These are phyloP conservation scores for Leccinum huronense DNA, from an alignment of 1,284 basidiomycete genomes.

Conservation along the genomic window DNA sequence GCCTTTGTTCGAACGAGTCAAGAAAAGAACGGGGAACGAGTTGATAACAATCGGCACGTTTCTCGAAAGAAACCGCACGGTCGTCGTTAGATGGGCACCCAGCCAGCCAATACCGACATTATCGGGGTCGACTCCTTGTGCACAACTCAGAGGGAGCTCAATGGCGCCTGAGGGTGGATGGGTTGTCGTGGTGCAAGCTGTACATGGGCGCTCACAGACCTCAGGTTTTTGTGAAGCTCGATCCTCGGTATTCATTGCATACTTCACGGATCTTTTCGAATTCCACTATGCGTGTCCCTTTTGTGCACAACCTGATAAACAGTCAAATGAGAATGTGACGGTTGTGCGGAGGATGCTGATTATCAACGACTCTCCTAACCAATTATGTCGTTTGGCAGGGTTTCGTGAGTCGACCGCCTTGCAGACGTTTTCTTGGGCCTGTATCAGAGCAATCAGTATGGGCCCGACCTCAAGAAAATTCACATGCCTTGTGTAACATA, in stretches of 20 bases:
- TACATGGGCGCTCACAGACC: too few species aligned
- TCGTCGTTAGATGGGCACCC: conserved; percentile 63
- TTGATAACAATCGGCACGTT: conserved; percentile 76
- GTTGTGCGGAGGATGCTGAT: neutral
- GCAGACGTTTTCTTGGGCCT: conserved; percentile 93
- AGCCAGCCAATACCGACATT: conserved; percentile 77
- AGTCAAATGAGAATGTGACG: conserved; percentile 8
- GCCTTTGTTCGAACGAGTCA: conserved; percentile 70
- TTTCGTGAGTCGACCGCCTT: conserved; percentile 84
- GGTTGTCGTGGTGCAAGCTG: conserved; percentile 1
- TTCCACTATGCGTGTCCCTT: conserved; percentile 82
- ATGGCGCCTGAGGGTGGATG: conserved; percentile 62
- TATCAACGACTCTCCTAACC: conserved; percentile 79
- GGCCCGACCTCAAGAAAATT: conserved; percentile 11
- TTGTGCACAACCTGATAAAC: conserved; percentile 71
- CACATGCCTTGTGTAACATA: conserved; percentile 85
- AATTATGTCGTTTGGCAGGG: conserved; percentile 67
- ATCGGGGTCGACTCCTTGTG: conserved; percentile 76
- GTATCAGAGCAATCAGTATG: conserved; percentile 14
- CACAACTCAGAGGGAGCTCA: conserved; percentile 84
- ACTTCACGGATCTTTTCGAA: conserved; percentile 85
- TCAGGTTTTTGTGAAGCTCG: conserved; percentile 66
- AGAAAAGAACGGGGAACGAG: conserved; percentile 77
- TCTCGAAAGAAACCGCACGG: conserved; percentile 58
- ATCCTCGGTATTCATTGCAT: conserved; percentile 80